Evolutionary conservation across 2,329 filamentous ascomycete genomes (phyloP).

Genomic region (Alternaria triticimaculans): DNA sequence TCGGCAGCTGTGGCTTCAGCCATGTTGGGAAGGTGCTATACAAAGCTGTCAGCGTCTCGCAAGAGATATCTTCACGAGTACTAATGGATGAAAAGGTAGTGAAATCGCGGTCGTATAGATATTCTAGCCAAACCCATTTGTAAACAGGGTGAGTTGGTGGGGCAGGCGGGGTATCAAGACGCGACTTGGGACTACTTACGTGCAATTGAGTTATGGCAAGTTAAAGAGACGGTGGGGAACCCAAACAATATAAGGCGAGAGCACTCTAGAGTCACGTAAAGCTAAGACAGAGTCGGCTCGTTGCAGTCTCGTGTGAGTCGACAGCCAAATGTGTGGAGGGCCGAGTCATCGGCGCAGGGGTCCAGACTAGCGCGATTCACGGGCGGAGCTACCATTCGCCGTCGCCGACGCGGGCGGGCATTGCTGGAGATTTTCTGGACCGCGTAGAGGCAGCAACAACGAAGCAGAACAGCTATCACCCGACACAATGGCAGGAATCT

Average conservation of each 20-base stretch:
- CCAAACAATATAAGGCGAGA: not conserved
- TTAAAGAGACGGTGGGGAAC: not conserved
- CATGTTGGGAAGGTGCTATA: conserved; percentile 28
- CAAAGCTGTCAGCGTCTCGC: conserved; percentile 10
- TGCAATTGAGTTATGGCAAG: conserved; percentile 1
- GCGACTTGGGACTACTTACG: conserved; percentile 3
- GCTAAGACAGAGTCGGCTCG: conserved; percentile 17
- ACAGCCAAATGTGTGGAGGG: conserved; percentile 36
- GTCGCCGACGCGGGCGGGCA: conserved; percentile 17
- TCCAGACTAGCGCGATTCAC: conserved; percentile 21
- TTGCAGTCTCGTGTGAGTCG: conserved; percentile 33
- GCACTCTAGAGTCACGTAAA: conserved; percentile 13
- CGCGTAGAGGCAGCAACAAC: conserved; percentile 40
- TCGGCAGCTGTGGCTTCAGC: conserved; percentile 44
- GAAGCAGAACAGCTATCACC: conserved; percentile 36
- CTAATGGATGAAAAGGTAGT: not conserved
- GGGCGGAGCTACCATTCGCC: conserved; percentile 32
- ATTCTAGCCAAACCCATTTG: not conserved
- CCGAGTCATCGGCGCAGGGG: conserved; percentile 36
- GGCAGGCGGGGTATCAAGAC: conserved; percentile 40
- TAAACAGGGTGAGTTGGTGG: conserved; percentile 25
- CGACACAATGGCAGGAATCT: conserved; percentile 84
- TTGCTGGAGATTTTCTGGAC: conserved; percentile 36
- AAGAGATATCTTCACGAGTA: not conserved
- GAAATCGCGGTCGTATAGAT: not conserved